phyloP scores from a whole-genome alignment of 2,329 filamentous ascomycete species.

The Fusarium graminum region DNA sequence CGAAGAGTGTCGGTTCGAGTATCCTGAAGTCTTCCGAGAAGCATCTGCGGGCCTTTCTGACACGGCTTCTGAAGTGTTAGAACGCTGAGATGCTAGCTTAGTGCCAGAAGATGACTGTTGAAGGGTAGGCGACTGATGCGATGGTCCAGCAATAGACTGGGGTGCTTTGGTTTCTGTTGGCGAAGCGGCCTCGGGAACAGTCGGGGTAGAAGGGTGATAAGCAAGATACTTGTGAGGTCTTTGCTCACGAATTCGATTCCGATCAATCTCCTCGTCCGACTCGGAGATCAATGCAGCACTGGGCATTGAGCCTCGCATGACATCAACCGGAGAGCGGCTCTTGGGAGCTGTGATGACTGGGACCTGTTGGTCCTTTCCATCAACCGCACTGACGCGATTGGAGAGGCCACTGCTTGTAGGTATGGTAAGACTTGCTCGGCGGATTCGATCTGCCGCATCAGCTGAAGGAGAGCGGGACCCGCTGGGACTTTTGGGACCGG shows the following conservation, averaged over 20 bases:
- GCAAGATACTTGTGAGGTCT: constrained; percentile 39
- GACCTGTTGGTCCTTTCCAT: constrained; percentile 52
- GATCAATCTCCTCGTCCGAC: constrained; percentile 55
- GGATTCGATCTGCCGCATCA: constrained; percentile 60
- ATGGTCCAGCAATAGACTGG: constrained; percentile 36
- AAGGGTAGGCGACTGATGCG: constrained; percentile 34
- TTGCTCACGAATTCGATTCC: constrained; percentile 38
- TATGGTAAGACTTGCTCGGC: constrained; percentile 54
- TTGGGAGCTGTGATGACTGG: constrained; percentile 41
- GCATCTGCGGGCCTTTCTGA: constrained; percentile 51
- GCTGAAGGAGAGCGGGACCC: constrained; percentile 64
- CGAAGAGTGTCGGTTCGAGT: constrained; percentile 42
- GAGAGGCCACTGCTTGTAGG: constrained; percentile 57
- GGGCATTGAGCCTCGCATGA: constrained; percentile 48
- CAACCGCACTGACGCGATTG: constrained; percentile 54
- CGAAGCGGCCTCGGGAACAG: constrained; percentile 42
- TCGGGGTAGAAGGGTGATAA: constrained; percentile 46
- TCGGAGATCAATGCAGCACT: constrained; percentile 59
- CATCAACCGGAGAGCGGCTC: constrained; percentile 53
- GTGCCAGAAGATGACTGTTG: constrained; percentile 47
- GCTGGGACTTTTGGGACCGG: constrained; percentile 64
- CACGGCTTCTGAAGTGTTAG: constrained; percentile 50
- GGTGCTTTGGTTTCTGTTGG: constrained; percentile 38
- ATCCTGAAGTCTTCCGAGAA: constrained; percentile 50
- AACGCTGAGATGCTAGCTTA: constrained; percentile 55